phyloP scores from a whole-genome alignment of 345 rosid species.

The Rhizophora apiculata region DNA sequence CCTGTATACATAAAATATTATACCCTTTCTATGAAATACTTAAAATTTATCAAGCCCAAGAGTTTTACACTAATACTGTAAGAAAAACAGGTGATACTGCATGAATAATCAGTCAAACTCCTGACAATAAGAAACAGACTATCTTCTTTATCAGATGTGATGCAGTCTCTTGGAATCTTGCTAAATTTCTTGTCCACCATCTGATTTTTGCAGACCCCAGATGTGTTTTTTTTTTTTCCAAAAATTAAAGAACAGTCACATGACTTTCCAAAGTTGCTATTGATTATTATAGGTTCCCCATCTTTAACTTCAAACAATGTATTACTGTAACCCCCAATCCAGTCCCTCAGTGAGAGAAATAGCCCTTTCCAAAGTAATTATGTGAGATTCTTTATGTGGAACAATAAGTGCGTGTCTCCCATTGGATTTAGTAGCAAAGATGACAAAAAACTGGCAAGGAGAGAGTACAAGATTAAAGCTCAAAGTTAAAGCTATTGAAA shows the following conservation, averaged over 20 bases:
- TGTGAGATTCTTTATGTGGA: no score
- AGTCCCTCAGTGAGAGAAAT: no score
- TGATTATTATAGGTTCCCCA: not conserved
- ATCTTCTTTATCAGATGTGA: not conserved
- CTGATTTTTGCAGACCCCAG: no score
- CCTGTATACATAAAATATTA: constrained; percentile 42
- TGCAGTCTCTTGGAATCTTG: not conserved
- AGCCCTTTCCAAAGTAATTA: no score
- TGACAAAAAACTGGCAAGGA: not conserved
- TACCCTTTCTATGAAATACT: constrained; percentile 2
- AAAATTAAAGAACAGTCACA: no score
- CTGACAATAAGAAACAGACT: not conserved
- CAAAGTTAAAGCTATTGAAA: constrained; percentile 10
- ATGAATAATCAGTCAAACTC: not conserved
- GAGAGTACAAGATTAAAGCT: constrained; percentile 6
- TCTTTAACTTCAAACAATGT: no score
- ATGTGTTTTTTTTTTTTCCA: no score
- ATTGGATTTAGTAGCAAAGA: no score
- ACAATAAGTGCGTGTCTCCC: no score
- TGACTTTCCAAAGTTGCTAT: not conserved
- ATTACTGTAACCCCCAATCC: no score
- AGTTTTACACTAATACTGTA: not conserved
- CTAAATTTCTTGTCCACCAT: no score
- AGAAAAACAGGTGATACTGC: not conserved
- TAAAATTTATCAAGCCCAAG: not conserved